Percentiles rank a stretch among this genome's conserved stretches.
Conservation (phyloP, 257 asterid genomes). For the Fraxinus excelsior region DNA sequence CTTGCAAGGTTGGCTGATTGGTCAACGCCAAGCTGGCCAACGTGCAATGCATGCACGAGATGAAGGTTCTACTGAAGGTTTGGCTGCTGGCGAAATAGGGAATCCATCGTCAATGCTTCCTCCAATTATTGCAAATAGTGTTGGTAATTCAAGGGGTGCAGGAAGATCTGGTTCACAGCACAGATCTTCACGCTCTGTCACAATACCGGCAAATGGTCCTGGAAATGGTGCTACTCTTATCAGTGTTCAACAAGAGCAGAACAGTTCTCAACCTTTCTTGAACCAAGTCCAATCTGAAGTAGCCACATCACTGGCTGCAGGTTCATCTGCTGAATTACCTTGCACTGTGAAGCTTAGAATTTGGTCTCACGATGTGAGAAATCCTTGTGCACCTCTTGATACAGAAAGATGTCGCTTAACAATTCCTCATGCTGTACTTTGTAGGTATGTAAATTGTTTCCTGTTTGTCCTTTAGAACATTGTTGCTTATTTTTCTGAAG, state of each 20-base stretch:
- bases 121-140: conserved; percentile 41
- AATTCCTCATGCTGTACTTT: conserved; percentile 93
- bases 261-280: conserved; percentile 53
- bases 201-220: conserved; percentile 42
- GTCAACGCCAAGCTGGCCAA: conserved; percentile 91
- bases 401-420: conserved; percentile 69
- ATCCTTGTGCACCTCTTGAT: conserved; percentile 75
- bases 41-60: conserved; percentile 56
- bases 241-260: conserved; percentile 49
- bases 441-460: conserved; percentile 62
- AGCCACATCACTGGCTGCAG: conserved; percentile 80
- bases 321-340: conserved; percentile 93
- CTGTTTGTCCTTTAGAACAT: not conserved
- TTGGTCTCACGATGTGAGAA: conserved; percentile 85
- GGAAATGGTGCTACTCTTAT: conserved; percentile 50
- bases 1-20: conserved; percentile 94
- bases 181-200: conserved; percentile 60
- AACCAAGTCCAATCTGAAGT: conserved; percentile 84
- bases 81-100: conserved; percentile 46
- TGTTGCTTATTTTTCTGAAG: conserved; percentile 19
- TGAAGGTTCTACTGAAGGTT: conserved; percentile 48
- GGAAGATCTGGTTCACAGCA: conserved; percentile 77
- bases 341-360: conserved; percentile 96
- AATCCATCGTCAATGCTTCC: conserved; percentile 49
- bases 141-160: conserved; percentile 47